Conservation (phyloP, 371 early-diverging fungal genomes). For the Lichtheimia ornata region DNA sequence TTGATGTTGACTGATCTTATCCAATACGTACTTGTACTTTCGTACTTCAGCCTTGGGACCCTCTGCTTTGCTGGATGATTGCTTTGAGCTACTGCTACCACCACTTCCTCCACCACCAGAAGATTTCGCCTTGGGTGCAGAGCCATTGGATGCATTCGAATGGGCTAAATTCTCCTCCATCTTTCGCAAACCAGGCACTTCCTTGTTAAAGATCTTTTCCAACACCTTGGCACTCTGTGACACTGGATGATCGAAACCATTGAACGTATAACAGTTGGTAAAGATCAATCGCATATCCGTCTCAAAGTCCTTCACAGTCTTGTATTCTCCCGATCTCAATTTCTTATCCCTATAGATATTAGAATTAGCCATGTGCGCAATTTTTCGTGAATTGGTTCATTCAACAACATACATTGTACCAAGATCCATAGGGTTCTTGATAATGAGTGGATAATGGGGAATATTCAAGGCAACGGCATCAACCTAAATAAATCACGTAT, state of each 20-base stretch:
- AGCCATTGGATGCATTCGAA: constrained; percentile 1
- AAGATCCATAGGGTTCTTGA: constrained; percentile 90
- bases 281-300: constrained; percentile 78
- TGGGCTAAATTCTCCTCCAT: constrained; percentile 30
- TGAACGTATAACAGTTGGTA: constrained; percentile 89
- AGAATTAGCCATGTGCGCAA: too few relatives aligned
- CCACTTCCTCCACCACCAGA: background rate
- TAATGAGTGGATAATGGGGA: constrained; percentile 80
- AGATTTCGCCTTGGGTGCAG: constrained; percentile 1
- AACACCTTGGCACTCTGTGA: constrained; percentile 63
- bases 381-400: background rate
- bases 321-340: constrained; percentile 57
- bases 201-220: constrained; percentile 54
- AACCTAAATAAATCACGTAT: constrained; percentile 30
- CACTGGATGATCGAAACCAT: constrained; percentile 72
- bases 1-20: constrained; percentile 25
- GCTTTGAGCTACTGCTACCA: background rate
- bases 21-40: constrained; percentile 34
- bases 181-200: constrained; percentile 27
- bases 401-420: constrained; percentile 34
- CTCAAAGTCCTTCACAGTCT: constrained; percentile 61
- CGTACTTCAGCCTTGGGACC: constrained; percentile 23
- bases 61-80: constrained; percentile 2
- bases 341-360: constrained; percentile 72
- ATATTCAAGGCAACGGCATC: constrained; percentile 80